Evolutionary conservation across 2,329 filamentous ascomycete genomes (phyloP).

Genomic region (Fusarium sp.): DNA sequence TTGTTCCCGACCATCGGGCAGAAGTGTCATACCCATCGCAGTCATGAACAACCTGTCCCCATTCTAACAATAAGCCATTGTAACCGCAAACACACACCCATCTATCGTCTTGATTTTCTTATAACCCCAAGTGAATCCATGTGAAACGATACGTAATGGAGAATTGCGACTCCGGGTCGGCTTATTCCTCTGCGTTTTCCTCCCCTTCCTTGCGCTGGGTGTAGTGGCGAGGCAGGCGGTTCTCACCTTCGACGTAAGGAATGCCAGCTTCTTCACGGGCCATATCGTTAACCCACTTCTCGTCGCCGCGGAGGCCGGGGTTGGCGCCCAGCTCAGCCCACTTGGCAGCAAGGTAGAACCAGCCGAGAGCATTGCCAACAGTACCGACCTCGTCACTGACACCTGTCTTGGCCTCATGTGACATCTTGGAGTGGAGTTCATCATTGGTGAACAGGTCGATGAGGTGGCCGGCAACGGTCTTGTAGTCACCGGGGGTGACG

Average conservation of each 20-base stretch:
- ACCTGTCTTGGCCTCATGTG: constrained; percentile 72
- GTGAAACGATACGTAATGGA: neutral
- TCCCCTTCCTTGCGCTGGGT: constrained; percentile 41
- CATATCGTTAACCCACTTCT: constrained; percentile 63
- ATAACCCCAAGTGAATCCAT: neutral
- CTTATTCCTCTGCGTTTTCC: constrained; percentile 29
- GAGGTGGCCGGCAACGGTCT: constrained; percentile 78
- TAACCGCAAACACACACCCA: constrained; percentile 14
- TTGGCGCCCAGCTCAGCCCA: constrained; percentile 69
- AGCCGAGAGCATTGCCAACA: constrained; percentile 82
- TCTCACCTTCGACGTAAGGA: constrained; percentile 73
- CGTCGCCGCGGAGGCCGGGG: constrained; percentile 69
- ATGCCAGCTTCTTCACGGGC: constrained; percentile 67
- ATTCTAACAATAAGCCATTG: constrained; percentile 29
- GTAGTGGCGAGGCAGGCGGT: constrained; percentile 67
- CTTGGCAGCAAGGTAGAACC: constrained; percentile 83
- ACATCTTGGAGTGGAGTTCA: constrained; percentile 77
- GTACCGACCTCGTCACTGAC: constrained; percentile 89
- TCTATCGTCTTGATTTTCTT: constrained; percentile 21
- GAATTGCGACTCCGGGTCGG: constrained; percentile 1
- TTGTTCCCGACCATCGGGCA: constrained; percentile 20
- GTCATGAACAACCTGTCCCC: constrained; percentile 32
- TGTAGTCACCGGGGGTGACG: constrained; percentile 79
- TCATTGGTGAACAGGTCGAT: constrained; percentile 77
- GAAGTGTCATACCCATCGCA: constrained; percentile 22